Conservation (phyloP, 805 yeast genomes). For the Monosporozyma aquatica region DNA sequence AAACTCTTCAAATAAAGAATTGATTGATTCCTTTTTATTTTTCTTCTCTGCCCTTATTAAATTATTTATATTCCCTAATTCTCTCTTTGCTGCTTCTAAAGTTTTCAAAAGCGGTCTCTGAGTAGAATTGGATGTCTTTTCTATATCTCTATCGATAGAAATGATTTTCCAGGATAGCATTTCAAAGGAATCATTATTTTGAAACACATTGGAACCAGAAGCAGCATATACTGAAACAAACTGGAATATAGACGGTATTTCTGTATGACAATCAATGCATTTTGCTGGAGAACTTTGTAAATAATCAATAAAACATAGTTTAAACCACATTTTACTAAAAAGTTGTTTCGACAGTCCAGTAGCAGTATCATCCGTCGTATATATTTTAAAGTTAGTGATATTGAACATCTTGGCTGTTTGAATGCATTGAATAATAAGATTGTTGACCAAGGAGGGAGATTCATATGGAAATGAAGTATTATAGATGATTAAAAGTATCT, state of each 20-base stretch:
- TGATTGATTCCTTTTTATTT: slow-evolving; percentile 8
- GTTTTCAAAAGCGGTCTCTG: slow-evolving; percentile 25
- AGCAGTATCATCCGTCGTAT: slow-evolving; percentile 18
- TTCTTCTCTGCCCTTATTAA: slow-evolving; percentile 1
- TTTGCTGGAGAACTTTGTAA: slow-evolving; percentile 20
- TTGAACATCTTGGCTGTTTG: slow-evolving; percentile 21
- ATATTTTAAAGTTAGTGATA: slow-evolving; percentile 16
- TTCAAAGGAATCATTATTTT: slow-evolving; percentile 25
- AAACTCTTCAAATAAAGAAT: slow-evolving; percentile 20
- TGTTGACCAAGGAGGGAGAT: slow-evolving; percentile 11
- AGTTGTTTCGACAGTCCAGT: slow-evolving; percentile 17
- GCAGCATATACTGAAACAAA: slow-evolving; percentile 24
- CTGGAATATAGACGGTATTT: slow-evolving; percentile 21
- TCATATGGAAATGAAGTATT: slow-evolving; percentile 17
- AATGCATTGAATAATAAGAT: slow-evolving; percentile 17
- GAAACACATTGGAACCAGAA: slow-evolving; percentile 20
- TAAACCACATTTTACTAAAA: slow-evolving; percentile 25
- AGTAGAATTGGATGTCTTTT: slow-evolving; percentile 12
- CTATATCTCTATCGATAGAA: slow-evolving; percentile 29
- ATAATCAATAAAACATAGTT: slow-evolving; percentile 22
- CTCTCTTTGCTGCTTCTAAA: slow-evolving; percentile 22
- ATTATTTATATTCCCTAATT: slow-evolving; percentile 11
- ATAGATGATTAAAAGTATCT: slow-evolving; percentile 19
- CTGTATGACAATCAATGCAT: slow-evolving; percentile 16
- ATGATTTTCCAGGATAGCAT: slow-evolving; percentile 24